These are phyloP conservation scores for Golubevia sp. DNA, from an alignment of 1,284 basidiomycete species.

Conservation along the genomic window DNA sequence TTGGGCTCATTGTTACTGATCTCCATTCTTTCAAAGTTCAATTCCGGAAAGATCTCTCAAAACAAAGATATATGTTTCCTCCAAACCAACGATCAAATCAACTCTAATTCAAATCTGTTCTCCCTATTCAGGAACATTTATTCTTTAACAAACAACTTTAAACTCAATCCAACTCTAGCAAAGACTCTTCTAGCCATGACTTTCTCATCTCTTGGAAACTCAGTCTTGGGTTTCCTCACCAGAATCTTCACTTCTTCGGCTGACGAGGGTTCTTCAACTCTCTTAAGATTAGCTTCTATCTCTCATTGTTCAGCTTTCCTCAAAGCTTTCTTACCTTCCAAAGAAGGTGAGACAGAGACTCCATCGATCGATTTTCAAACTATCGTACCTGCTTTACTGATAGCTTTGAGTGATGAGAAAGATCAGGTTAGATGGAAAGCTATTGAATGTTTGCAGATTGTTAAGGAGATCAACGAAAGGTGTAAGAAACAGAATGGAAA, in stretches of 20 bases:
- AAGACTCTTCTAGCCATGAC: conserved; percentile 21
- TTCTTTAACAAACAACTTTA: neutral
- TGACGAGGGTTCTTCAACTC: conserved; percentile 15
- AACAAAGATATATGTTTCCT: too few relatives aligned
- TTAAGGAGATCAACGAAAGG: conserved; percentile 19
- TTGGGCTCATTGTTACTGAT: too few relatives aligned
- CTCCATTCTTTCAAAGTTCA: too few relatives aligned
- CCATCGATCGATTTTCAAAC: conserved; percentile 46
- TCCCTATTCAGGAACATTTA: neutral
- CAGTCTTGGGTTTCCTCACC: conserved; percentile 37
- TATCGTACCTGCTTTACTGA: conserved; percentile 33
- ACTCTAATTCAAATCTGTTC: neutral
- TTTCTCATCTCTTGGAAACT: conserved; percentile 24
- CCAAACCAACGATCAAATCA: neutral
- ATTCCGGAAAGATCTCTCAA: too few relatives aligned
- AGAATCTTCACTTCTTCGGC: conserved; percentile 26
- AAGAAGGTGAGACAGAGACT: conserved; percentile 6
- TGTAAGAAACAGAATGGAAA: conserved; percentile 6
- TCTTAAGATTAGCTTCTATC: conserved; percentile 35
- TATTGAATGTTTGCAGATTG: conserved; percentile 19
- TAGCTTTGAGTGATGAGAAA: conserved; percentile 22
- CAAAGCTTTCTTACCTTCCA: conserved; percentile 16
- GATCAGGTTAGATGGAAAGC: conserved; percentile 31
- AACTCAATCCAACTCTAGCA: neutral
- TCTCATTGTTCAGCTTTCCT: conserved; percentile 40